Conservation (phyloP, 2,329 filamentous ascomycete genomes). For the Sclerotinia subarctica region DNA sequence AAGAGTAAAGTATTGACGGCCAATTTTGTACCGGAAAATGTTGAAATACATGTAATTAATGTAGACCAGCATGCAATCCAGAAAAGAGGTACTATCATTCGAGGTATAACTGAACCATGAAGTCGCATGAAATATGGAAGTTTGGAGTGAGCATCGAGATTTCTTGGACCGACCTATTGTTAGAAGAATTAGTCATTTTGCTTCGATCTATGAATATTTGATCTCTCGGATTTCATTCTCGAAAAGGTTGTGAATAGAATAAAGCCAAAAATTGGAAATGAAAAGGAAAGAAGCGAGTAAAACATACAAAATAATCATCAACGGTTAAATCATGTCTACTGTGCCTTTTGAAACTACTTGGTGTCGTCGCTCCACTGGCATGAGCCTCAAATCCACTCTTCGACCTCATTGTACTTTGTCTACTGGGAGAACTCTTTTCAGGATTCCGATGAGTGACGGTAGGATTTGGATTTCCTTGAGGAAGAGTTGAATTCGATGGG, state of each 20-base stretch:
- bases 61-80: slow-evolving; percentile 65
- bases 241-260: not conserved
- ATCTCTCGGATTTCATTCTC: not conserved
- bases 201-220: not conserved
- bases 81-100: slow-evolving; percentile 67
- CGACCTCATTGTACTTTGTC: slow-evolving; percentile 18
- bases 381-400: slow-evolving; percentile 11
- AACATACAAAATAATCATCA: slow-evolving; percentile 35
- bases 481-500: slow-evolving; percentile 8
- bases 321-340: slow-evolving; percentile 24
- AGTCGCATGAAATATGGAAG: slow-evolving; percentile 72
- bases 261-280: not conserved
- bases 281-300: not conserved
- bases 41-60: slow-evolving; percentile 55
- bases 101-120: slow-evolving; percentile 71
- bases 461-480: not conserved
- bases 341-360: slow-evolving; percentile 17
- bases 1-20: slow-evolving; percentile 66
- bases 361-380: slow-evolving; percentile 13
- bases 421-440: not conserved
- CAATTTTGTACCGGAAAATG: slow-evolving; percentile 40
- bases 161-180: slow-evolving; percentile 53
- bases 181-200: slow-evolving; percentile 3
- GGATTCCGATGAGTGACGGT: not conserved
- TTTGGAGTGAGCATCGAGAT: slow-evolving; percentile 71